Percentiles rank a stretch among this genome's conserved stretches.
phyloP scores from a whole-genome alignment of 139 green algal species.

The Nannochloris sp. region DNA sequence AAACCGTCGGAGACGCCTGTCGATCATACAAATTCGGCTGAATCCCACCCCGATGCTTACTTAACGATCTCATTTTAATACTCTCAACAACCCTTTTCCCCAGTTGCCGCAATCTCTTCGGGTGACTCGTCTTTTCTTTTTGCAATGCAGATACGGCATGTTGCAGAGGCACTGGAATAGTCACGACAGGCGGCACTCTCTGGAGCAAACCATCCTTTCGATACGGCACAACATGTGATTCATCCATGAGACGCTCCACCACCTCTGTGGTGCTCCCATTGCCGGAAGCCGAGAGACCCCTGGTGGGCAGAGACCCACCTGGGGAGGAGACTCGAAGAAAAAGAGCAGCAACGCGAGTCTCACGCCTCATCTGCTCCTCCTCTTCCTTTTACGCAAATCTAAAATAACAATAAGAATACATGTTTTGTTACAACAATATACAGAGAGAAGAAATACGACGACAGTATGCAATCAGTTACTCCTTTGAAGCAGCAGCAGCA shows the following conservation, averaged over 20 bases:
- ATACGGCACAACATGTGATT: not conserved
- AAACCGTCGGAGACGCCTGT: not conserved
- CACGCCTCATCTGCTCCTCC: not conserved
- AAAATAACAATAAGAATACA: too few species aligned
- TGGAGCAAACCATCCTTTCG: not conserved
- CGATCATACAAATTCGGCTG: slow-evolving; percentile 23
- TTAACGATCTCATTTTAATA: slow-evolving; percentile 29
- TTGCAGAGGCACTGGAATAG: not conserved
- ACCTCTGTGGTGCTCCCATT: too few species aligned
- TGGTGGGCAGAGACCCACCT: too few species aligned
- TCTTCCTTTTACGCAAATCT: too few species aligned
- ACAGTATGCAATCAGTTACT: not conserved
- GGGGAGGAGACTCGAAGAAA: too few species aligned
- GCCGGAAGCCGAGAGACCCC: too few species aligned
- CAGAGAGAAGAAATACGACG: too few species aligned
- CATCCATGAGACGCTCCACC: too few species aligned
- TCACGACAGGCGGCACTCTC: not conserved
- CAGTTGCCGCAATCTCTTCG: slow-evolving; percentile 5
- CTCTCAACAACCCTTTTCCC: slow-evolving; percentile 16
- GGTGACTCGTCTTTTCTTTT: slow-evolving; percentile 1
- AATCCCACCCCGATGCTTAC: slow-evolving; percentile 24
- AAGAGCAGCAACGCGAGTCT: too few species aligned
- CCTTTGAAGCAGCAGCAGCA: slow-evolving; percentile 8
- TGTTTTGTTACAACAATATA: too few species aligned
- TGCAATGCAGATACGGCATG: slow-evolving; percentile 1